Conservation (phyloP, 192 early-diverging fungal genomes). For the Mortierella antarctica region DNA sequence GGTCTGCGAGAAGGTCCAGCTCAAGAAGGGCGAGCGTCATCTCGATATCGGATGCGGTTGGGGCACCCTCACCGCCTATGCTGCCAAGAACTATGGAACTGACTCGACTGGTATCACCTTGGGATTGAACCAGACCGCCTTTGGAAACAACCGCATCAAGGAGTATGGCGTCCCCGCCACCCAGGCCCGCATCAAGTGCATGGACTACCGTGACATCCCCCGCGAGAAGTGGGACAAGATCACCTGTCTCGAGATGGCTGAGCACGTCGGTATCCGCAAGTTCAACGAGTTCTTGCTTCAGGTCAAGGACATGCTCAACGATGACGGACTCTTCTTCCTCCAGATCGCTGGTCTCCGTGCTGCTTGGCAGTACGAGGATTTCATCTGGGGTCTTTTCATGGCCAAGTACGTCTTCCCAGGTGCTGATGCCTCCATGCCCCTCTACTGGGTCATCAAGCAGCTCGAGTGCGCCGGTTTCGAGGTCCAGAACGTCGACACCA, state of each 20-base stretch:
- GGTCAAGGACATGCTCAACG: constrained; percentile 94
- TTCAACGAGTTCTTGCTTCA: constrained; percentile 92
- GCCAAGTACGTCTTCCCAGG: constrained; percentile 99
- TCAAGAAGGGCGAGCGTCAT: constrained; percentile 88
- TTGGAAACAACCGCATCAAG: constrained; percentile 85
- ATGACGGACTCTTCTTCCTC: constrained; percentile 98
- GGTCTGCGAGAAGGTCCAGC: constrained; percentile 86
- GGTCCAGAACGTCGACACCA: constrained; percentile 86
- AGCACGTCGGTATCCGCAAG: constrained; percentile 96
- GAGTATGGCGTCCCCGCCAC: constrained; percentile 81
- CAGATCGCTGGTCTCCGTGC: constrained; percentile 96
- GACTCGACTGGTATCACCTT: constrained; percentile 95
- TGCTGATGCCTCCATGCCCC: constrained; percentile 95
- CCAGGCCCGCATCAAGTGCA: constrained; percentile 85
- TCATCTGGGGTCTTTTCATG: constrained; percentile 95
- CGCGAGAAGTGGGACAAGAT: constrained; percentile 95
- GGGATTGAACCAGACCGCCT: constrained; percentile 90
- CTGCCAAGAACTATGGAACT: constrained; percentile 89
- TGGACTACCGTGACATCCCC: constrained; percentile 99
- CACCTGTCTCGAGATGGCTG: constrained; percentile 99
- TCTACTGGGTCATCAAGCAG: constrained; percentile 96
- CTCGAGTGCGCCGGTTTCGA: constrained; percentile 95
- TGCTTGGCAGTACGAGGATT: constrained; percentile 72
- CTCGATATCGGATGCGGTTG: constrained; percentile 99
- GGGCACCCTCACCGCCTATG: constrained; percentile 92